Evolutionary conservation across 352 stramenopile genomes (phyloP).

Genomic region (Pythium oligandrum): DNA sequence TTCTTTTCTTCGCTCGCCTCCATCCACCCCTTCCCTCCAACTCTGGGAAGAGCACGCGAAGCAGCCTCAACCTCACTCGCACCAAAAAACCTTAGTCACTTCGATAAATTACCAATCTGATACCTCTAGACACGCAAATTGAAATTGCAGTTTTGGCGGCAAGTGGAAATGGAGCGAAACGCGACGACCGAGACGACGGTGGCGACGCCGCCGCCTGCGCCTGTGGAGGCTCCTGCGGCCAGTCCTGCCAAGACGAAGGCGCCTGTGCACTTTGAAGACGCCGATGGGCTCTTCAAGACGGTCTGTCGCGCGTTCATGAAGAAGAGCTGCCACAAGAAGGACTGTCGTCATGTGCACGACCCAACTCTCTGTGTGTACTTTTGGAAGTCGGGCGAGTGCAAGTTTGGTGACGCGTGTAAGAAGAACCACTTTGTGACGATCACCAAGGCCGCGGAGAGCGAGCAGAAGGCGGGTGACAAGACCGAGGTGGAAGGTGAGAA

Average conservation of each 20-base stretch:
- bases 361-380: slow-evolving; percentile 37
- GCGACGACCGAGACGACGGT: neutral
- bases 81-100: too few species aligned
- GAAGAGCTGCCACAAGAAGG: slow-evolving; percentile 18
- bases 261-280: slow-evolving; percentile 40
- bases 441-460: slow-evolving; percentile 9
- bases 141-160: too few species aligned
- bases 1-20: slow-evolving; percentile 3
- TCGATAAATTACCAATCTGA: too few species aligned
- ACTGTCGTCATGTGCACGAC: slow-evolving; percentile 57
- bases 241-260: slow-evolving; percentile 6
- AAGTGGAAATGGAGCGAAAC: too few species aligned
- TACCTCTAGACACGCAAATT: too few species aligned
- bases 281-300: slow-evolving; percentile 51
- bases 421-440: slow-evolving; percentile 55
- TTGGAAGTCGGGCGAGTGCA: slow-evolving; percentile 47
- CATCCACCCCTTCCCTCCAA: neutral
- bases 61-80: too few species aligned
- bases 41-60: too few species aligned
- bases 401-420: slow-evolving; percentile 44
- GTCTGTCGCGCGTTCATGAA: slow-evolving; percentile 56
- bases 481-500: slow-evolving; percentile 10
- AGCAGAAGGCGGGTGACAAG: slow-evolving; percentile 6
- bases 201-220: neutral
- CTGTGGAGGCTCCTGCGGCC: neutral